Evolutionary conservation across 495 filamentous ascomycete genomes (phyloP), one percentile per base, ranked within the genome.

Genomic region (Clavariopsis aquatica): DNA sequence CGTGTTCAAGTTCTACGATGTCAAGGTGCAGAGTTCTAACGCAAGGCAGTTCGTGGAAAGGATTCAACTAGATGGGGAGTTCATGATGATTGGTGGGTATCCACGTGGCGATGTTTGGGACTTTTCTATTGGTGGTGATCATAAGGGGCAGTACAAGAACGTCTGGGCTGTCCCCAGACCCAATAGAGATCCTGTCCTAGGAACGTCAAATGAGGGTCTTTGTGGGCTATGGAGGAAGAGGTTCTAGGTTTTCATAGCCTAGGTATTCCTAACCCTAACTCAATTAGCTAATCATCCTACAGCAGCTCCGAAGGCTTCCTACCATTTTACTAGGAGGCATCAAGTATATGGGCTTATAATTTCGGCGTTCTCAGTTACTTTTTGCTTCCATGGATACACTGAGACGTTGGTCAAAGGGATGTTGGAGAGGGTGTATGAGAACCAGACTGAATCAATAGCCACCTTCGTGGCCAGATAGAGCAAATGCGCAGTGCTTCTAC

Each of bases 1-100:
- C 19, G 55, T 31, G 28, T 62, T 66, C 4, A 59, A 76, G 60
- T 73, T 71, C n/a, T 71, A 72, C n/a, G 73, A 71, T 24, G 65
- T 62, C 60, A 68, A 53, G 29, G 63, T 62, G 61, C 66, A 57
- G 34, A 60, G 51, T 4, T 60, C 52, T 24, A 62, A 67, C 36
- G 43, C 58, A 27, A 34, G 57, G 34, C 8, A 65, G 62, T 15
- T 31, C 15, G 28, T 58, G 23, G 36, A 49, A 29, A 23, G 28
- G 26, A 38, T 69, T 19, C 38, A 63, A 47, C 29, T 74, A 27
- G 51, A 60, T 1, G 71, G 69, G 5, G 51, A 34, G 51, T 74
- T 74, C 47, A 72, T 43, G 38, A 43, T 43, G 38, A 43, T 43
- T 17, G 38, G 38, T 17, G 68, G 68, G 26, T 74, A 74, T 59